A percentile compares a stretch with the other conserved stretches of the same genome.
Conservation (phyloP, 176 grass and related monocot genomes). For the Cenchrus americanus region DNA sequence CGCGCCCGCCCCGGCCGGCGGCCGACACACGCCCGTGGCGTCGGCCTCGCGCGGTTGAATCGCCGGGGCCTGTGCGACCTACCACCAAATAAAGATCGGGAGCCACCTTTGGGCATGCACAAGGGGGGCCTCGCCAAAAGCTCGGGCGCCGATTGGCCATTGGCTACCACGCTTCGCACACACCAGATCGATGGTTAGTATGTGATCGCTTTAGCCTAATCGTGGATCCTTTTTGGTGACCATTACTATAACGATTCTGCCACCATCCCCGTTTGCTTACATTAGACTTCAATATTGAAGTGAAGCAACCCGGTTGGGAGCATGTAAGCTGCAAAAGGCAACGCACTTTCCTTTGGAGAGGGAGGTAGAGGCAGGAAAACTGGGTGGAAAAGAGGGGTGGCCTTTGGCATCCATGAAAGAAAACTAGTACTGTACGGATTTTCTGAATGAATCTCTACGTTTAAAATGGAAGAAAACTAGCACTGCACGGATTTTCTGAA, state of each 20-base stretch:
- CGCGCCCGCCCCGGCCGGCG: not conserved
- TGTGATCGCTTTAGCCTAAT: conserved; percentile 13
- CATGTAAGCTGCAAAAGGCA: conserved; percentile 26
- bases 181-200: not conserved
- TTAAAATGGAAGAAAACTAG: not conserved
- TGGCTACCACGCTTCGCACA: conserved; percentile 10
- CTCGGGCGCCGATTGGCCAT: not conserved
- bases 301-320: not conserved
- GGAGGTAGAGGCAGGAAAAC: not conserved
- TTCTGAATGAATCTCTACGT: not conserved
- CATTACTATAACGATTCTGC: conserved; percentile 6
- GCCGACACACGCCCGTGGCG: conserved; percentile 33
- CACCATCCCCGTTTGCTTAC: conserved; percentile 6
- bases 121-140: conserved; percentile 25
- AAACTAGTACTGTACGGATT: too few relatives aligned
- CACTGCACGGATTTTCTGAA: not conserved
- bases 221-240: conserved; percentile 24
- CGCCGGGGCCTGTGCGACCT: conserved; percentile 22
- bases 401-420: conserved; percentile 13
- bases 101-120: conserved; percentile 37
- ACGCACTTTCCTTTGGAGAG: conserved; percentile 21
- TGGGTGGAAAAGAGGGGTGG: not conserved
- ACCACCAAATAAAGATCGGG: conserved; percentile 12
- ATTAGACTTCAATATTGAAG: not conserved
- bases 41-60: not conserved